phyloP scores from a whole-genome alignment of 495 filamentous ascomycete species.

The Penicillium cosmopolitanum region DNA sequence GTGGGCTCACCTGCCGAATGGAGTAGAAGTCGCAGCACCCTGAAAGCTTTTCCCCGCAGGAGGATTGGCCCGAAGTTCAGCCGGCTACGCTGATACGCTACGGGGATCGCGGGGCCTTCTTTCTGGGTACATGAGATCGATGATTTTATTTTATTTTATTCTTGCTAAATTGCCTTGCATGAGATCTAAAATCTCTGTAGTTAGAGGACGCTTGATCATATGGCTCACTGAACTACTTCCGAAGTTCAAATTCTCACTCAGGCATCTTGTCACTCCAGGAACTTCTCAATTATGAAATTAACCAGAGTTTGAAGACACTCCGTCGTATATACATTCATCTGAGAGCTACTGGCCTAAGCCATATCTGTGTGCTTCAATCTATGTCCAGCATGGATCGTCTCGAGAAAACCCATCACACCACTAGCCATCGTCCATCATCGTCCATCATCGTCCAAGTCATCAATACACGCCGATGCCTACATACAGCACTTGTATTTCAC shows the following conservation, averaged over 20 bases:
- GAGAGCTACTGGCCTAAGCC: neutral
- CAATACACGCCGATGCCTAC: neutral
- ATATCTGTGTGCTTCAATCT: neutral
- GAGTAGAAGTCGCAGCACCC: neutral
- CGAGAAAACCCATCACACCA: neutral
- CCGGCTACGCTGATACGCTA: neutral
- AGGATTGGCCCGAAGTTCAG: neutral
- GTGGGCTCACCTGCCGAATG: neutral
- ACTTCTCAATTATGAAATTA: neutral
- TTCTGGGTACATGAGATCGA: too few relatives aligned
- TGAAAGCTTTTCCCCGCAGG: neutral
- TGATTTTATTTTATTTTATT: too few relatives aligned
- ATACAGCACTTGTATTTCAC: neutral
- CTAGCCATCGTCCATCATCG: neutral
- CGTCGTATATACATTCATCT: neutral
- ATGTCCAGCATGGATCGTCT: constrained; percentile 9
- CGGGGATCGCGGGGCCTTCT: too few relatives aligned
- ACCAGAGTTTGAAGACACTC: neutral
- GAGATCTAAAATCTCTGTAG: too few relatives aligned
- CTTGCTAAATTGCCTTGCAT: too few relatives aligned
- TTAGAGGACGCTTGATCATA: too few relatives aligned
- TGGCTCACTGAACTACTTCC: too few relatives aligned
- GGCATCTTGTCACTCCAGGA: too few relatives aligned
- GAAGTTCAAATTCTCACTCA: too few relatives aligned
- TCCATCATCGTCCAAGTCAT: neutral